Base-by-base conservation (phyloP, 108 stramenopile genomes). In the Asterionellopsis glacialis region DNA sequence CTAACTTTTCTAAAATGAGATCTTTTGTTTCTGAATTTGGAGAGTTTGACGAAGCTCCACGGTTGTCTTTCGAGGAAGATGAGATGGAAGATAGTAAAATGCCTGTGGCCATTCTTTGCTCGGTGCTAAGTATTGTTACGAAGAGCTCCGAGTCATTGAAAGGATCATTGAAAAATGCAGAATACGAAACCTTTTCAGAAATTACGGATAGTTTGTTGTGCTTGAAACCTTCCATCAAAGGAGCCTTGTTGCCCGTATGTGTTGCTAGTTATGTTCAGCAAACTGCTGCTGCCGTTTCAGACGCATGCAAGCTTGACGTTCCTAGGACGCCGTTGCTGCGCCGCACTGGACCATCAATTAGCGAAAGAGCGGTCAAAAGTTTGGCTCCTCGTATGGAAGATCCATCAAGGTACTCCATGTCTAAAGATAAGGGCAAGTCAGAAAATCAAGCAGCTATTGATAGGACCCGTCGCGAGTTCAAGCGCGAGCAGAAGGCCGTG, bases 401-500 rank as follows among this genome's bases (percentile, higher is more conserved):
- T 69, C 84, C 88, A 49, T 59, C 62, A 22, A 80, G 77, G 47
- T 95, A 94, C 59, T 76, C 74, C 43, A 84, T 92, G 84, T 90
- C 91, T 47, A 93, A 92, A 68, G 97, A 98, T 65, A 87, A 87
- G 62, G 92, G 88, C 59, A 88, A 95, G 74, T 90, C 85, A 59
- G 61, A 77, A 44, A 61, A 76, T 15, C 83, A 95, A 83, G 83
- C 84, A 15, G 85, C 89, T 40, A 69, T 83, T 19, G 94, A 94
- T 63, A 74, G 93, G 59, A 80, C 92, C 23, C 84, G 87, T 10
- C 85, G 96, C 40, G 94, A 97, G 64, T 88, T 90, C 69, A 96
- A 96, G 67, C 94, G 96, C 18, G 96, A 96, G 69, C 89, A 95
- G 61, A 97, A 96, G 75, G 95, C 95, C 10, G 88, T 94, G 18